Evolutionary conservation across 2,329 filamentous ascomycete genomes (phyloP).

Genomic region (Talaromyces sp.): DNA sequence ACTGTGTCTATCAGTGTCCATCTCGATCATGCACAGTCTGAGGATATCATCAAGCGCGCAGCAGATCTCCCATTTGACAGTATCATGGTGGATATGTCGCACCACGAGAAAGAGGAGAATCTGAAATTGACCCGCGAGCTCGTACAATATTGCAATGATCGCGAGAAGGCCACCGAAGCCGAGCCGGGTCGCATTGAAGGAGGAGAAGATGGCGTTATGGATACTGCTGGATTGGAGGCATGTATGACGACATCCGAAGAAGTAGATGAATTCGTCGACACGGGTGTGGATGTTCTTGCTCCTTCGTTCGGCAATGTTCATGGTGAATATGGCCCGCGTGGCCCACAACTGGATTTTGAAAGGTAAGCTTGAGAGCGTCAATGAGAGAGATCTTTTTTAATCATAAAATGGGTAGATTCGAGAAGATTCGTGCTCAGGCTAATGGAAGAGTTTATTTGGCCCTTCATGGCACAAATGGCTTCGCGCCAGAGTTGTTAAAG

Average conservation of each 20-base stretch:
- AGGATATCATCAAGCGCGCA: slow-evolving; percentile 63
- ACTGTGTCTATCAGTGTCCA: slow-evolving; percentile 64
- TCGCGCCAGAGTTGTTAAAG: slow-evolving; percentile 53
- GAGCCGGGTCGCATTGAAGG: slow-evolving; percentile 73
- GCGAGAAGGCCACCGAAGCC: slow-evolving; percentile 69
- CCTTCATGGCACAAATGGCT: slow-evolving; percentile 58
- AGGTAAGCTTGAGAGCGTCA: slow-evolving; percentile 26
- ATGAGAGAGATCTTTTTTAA: background rate
- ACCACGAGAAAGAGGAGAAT: slow-evolving; percentile 72
- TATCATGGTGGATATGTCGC: slow-evolving; percentile 79
- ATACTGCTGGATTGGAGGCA: slow-evolving; percentile 65
- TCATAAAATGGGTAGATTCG: slow-evolving; percentile 26
- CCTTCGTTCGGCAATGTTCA: slow-evolving; percentile 78
- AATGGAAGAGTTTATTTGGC: slow-evolving; percentile 53
- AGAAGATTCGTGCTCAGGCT: slow-evolving; percentile 49
- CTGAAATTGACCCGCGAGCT: slow-evolving; percentile 65
- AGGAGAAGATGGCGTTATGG: slow-evolving; percentile 73
- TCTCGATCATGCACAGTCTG: slow-evolving; percentile 68
- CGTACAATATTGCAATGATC: slow-evolving; percentile 64
- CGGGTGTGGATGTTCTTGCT: slow-evolving; percentile 73
- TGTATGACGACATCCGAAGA: slow-evolving; percentile 70
- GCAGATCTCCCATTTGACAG: slow-evolving; percentile 67
- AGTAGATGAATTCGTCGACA: slow-evolving; percentile 69
- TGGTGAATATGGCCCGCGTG: slow-evolving; percentile 69
- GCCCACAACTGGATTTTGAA: slow-evolving; percentile 65